phyloP scores from a whole-genome alignment of 2,329 filamentous ascomycete genomes.

The Zymoseptoria brevis region DNA sequence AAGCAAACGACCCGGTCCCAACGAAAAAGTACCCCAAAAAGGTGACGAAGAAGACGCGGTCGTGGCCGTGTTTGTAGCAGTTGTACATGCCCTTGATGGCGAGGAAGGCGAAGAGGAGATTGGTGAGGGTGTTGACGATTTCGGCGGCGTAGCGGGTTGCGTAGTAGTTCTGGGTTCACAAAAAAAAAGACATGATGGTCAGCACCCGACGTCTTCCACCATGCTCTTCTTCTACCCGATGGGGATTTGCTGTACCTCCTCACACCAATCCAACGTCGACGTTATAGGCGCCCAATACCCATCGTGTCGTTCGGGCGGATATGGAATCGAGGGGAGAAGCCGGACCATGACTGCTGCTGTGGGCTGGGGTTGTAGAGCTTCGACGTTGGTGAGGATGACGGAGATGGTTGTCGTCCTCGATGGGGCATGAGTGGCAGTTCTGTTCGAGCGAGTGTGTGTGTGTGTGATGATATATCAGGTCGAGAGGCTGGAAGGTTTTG shows the following conservation, averaged over 20 bases:
- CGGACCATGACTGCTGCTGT: conserved; percentile 22
- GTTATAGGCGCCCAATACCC: conserved; percentile 59
- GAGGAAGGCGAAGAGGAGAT: conserved; percentile 71
- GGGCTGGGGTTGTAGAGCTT: neutral
- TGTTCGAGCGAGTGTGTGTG: conserved; percentile 1
- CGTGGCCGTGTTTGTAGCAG: conserved; percentile 65
- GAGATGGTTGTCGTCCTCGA: neutral
- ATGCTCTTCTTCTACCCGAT: no score
- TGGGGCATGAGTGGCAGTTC: neutral
- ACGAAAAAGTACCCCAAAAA: conserved; percentile 56
- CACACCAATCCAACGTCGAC: conserved; percentile 70
- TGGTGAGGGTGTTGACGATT: conserved; percentile 73
- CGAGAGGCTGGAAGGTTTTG: conserved; percentile 2
- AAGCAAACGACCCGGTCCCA: conserved; percentile 54
- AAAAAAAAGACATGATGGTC: conserved; percentile 34
- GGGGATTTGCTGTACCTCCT: conserved; percentile 7
- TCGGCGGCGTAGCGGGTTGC: conserved; percentile 68
- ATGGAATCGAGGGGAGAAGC: conserved; percentile 25
- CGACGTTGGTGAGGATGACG: neutral
- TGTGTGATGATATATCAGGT: no score
- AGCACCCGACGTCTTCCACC: no score
- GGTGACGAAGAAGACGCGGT: conserved; percentile 63
- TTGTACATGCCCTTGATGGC: conserved; percentile 67
- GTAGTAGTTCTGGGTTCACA: conserved; percentile 53
- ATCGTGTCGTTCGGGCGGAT: conserved; percentile 24